Base-by-base conservation (phyloP, 768 basidiomycete species). In the Suillus hirtellus region DNA sequence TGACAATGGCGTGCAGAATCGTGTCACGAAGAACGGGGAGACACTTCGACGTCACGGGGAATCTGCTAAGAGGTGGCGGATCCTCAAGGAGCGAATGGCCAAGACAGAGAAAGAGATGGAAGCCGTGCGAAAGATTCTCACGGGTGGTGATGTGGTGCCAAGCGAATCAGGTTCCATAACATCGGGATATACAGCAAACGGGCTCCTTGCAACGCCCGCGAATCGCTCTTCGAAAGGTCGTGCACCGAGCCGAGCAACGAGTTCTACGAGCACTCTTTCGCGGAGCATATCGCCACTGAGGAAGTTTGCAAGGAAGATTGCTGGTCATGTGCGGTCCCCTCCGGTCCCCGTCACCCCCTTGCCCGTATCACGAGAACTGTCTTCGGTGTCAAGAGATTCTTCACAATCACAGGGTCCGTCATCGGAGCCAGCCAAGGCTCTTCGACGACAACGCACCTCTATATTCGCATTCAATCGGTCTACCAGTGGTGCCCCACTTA, bases 1-100 rank as follows among this genome's bases (percentile, higher is more conserved):
- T 69, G 94, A 95, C 74, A 97, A 94, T 75, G 95, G 95, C 31
- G 91, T 98, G 35, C 86, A 87, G 62, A 95, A 97, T 66, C 87
- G 96, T 61, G 89, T 95, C 6, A 98, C 96, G 24, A 96, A 95
- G 84, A 99, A 98, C 66, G 96, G 96, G 1, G 96, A 98, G 78
- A 94, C 94, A 40, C 77, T 99, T 56, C 84, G 96, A 64, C 82
- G 94, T 68, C 93, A 93, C 72, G 90, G 91, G 2, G 96, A 97
- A 70, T 93, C 93, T 65, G 90, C 89, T 21, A 87, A 90, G 67
- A 84, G 93, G 56, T 97, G 95, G 95, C 83, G 84, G 65, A 87
- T 83, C 67, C 79, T 97, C 40, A 84, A 84, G 65, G 92, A 94
- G 61, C 86, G 92, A 59, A 94, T 97, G 68, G 71, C 83, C 24